Conservation (phyloP, 345 rosid genomes). For the Brassica cretica region DNA sequence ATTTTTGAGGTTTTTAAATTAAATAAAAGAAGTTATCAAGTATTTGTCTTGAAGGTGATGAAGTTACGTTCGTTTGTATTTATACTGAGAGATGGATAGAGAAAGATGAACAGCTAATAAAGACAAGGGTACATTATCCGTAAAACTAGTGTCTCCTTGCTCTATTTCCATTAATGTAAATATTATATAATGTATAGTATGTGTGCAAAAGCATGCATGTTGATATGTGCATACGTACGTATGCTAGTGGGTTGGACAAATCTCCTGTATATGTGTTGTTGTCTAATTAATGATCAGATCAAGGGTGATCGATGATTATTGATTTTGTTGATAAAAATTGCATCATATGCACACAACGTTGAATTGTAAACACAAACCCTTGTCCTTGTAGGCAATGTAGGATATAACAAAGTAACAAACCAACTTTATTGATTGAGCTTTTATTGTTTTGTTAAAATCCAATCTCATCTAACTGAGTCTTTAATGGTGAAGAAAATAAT, state of each 20-base stretch:
- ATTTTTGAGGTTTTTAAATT: neutral
- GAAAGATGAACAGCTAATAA: conserved; percentile 50
- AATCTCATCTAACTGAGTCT: conserved; percentile 3
- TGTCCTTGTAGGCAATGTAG: conserved; percentile 1
- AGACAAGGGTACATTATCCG: conserved; percentile 30
- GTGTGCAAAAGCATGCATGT: conserved; percentile 16
- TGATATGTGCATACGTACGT: conserved; percentile 19
- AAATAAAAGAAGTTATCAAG: neutral
- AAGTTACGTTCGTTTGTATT: conserved; percentile 32
- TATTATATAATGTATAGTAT: neutral
- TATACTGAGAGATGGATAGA: conserved; percentile 16
- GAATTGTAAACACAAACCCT: neutral
- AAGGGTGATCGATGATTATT: neutral
- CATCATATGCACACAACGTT: conserved; percentile 5
- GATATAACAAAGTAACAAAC: conserved; percentile 4
- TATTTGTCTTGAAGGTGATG: conserved; percentile 3
- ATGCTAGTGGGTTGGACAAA: conserved; percentile 14
- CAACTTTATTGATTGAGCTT: conserved; percentile 15
- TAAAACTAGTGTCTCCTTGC: conserved; percentile 20
- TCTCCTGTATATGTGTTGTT: conserved; percentile 16
- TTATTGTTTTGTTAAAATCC: conserved; percentile 14
- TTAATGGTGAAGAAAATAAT: neutral
- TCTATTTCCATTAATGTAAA: neutral
- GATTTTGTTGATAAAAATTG: conserved; percentile 12
- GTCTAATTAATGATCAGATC: conserved; percentile 24